Percentiles rank a stretch among this genome's conserved stretches.
These are phyloP conservation scores for Cinnamomum micranthum DNA, from an alignment of 164 flowering plant genomes.

Conservation along the genomic window DNA sequence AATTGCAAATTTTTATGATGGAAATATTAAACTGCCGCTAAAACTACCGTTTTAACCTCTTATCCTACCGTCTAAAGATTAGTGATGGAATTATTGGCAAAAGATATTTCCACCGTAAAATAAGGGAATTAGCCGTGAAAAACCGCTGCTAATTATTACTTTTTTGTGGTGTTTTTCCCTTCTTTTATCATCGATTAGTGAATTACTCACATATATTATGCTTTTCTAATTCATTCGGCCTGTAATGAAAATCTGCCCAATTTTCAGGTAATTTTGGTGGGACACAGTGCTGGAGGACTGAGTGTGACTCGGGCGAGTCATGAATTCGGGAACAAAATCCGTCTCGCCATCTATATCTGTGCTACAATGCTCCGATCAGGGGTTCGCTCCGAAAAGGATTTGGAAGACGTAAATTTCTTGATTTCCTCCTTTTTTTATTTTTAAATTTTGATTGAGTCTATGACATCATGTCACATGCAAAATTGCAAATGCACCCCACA, in stretches of 20 bases:
- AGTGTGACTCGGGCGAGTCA: constrained; percentile 59
- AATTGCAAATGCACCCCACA: too few species aligned
- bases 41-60: too few species aligned
- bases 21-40: too few species aligned
- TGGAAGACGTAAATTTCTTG: constrained; percentile 42
- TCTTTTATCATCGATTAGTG: background rate
- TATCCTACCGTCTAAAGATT: too few species aligned
- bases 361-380: constrained; percentile 79
- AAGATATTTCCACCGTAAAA: too few species aligned
- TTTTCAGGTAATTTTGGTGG: constrained; percentile 72
- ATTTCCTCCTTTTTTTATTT: background rate
- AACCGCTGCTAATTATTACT: too few species aligned
- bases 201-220: background rate
- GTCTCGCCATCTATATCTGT: constrained; percentile 55
- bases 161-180: background rate
- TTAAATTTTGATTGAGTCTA: background rate
- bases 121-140: too few species aligned
- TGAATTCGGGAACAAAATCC: constrained; percentile 51
- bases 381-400: constrained; percentile 40
- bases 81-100: too few species aligned
- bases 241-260: background rate
- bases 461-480: too few species aligned
- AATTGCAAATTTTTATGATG: too few species aligned
- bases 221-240: background rate
- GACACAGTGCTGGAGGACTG: constrained; percentile 94